Percentiles rank a stretch among this genome's conserved stretches.
These are phyloP conservation scores for Coccinonectria pachysandricola DNA, from an alignment of 2,329 filamentous ascomycete genomes.

Conservation along the genomic window DNA sequence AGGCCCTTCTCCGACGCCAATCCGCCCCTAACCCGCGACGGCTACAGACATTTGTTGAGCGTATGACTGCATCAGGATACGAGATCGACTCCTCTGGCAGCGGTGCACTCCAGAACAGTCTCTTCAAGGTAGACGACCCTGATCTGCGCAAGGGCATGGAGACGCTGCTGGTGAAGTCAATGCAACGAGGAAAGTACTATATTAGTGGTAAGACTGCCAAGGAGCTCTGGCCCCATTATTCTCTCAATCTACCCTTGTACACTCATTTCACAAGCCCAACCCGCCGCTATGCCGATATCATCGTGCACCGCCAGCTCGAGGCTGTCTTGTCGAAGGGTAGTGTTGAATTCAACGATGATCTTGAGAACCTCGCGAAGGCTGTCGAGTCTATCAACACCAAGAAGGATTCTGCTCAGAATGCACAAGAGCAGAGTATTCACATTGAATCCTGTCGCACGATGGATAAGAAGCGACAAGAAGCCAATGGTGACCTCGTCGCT, in stretches of 20 bases:
- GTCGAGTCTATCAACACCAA: conserved; percentile 96
- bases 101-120: conserved; percentile 81
- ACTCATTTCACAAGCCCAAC: conserved; percentile 97
- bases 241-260: conserved; percentile 85
- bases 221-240: conserved; percentile 78
- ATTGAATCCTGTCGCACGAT: conserved; percentile 95
- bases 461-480: conserved; percentile 81
- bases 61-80: conserved; percentile 85
- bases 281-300: conserved; percentile 85
- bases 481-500: conserved; percentile 83
- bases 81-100: conserved; percentile 85
- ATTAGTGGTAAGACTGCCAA: conserved; percentile 70
- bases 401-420: conserved; percentile 95
- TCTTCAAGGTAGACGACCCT: conserved; percentile 84
- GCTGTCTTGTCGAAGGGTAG: conserved; percentile 71
- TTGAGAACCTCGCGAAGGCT: conserved; percentile 82
- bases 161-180: conserved; percentile 85
- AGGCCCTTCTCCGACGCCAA: conserved; percentile 85
- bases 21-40: conserved; percentile 76
- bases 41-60: conserved; percentile 80
- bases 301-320: conserved; percentile 93
- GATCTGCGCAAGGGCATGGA: conserved; percentile 97
- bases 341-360: conserved; percentile 78
- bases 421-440: conserved; percentile 97
- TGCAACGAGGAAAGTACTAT: conserved; percentile 94